Evolutionary conservation across 345 rosid genomes (phyloP).

Genomic region (Noccaea bulbosa): DNA sequence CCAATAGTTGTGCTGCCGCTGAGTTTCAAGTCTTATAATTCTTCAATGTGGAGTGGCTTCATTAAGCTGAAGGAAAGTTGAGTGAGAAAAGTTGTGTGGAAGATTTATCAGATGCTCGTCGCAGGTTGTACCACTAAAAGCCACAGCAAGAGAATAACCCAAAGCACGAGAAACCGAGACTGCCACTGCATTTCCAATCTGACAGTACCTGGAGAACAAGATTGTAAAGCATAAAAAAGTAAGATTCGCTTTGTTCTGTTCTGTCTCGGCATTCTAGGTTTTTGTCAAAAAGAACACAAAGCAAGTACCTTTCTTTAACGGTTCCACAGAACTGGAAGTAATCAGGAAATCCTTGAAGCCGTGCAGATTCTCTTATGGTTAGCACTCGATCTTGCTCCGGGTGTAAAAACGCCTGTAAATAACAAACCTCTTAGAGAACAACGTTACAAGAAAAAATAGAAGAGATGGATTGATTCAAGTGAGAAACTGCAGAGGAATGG

Average conservation of each 20-base stretch:
- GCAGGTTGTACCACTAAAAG: slow-evolving; percentile 51
- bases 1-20: too few species aligned
- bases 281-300: background rate
- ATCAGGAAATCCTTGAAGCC: slow-evolving; percentile 98
- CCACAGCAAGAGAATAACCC: slow-evolving; percentile 79
- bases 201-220: slow-evolving; percentile 63
- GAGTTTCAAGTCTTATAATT: background rate
- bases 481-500: slow-evolving; percentile 28
- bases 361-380: slow-evolving; percentile 84
- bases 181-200: slow-evolving; percentile 90
- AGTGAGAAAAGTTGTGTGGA: slow-evolving; percentile 74
- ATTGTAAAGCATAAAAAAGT: background rate
- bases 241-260: slow-evolving; percentile 1
- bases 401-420: slow-evolving; percentile 67
- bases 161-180: slow-evolving; percentile 78
- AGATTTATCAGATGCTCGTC: slow-evolving; percentile 65
- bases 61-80: slow-evolving; percentile 55
- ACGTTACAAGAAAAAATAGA: background rate
- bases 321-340: slow-evolving; percentile 85
- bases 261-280: background rate
- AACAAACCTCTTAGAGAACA: slow-evolving; percentile 20
- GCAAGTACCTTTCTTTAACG: slow-evolving; percentile 64
- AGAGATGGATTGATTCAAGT: slow-evolving; percentile 2
- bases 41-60: slow-evolving; percentile 31
- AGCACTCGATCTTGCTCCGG: slow-evolving; percentile 96